phyloP scores from a whole-genome alignment of 768 basidiomycete genomes.

The Tylopilus plumbeoviolaceoides region DNA sequence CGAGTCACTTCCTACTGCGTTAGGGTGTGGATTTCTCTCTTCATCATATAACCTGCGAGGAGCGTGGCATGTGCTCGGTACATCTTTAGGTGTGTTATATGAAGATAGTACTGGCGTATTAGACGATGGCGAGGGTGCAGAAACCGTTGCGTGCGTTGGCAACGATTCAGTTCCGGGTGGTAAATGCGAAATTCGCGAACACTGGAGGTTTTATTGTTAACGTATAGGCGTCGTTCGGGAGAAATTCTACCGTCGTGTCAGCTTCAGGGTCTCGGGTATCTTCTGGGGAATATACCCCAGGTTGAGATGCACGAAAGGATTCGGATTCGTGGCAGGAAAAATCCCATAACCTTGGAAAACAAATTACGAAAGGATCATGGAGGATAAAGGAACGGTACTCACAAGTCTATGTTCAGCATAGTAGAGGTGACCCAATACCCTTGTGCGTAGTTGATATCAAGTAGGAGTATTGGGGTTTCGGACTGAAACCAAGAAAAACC shows the following conservation, averaged over 20 bases:
- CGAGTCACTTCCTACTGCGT: not conserved
- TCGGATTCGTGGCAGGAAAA: conserved; percentile 20
- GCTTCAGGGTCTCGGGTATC: not conserved
- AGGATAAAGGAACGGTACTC: conserved; percentile 2
- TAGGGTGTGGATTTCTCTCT: not conserved
- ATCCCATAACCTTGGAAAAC: conserved; percentile 19
- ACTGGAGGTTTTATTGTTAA: conserved; percentile 13
- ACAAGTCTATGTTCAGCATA: conserved; percentile 22
- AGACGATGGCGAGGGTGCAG: not conserved
- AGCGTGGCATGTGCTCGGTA: not conserved
- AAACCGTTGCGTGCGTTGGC: not conserved
- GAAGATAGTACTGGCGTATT: not conserved
- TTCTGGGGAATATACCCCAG: not conserved
- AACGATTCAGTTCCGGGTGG: not conserved
- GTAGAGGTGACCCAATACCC: conserved; percentile 19
- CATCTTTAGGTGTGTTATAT: not conserved
- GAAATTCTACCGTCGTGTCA: conserved; percentile 13
- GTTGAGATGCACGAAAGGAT: conserved; percentile 13
- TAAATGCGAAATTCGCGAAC: not conserved
- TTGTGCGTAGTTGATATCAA: conserved; percentile 7
- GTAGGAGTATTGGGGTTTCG: conserved; percentile 25
- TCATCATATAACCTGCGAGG: not conserved
- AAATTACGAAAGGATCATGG: not conserved
- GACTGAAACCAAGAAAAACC: conserved; percentile 27
- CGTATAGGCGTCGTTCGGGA: not conserved